These are phyloP conservation scores for Thraustochytrium sp. DNA, from an alignment of 352 stramenopile genomes.

Conservation along the genomic window DNA sequence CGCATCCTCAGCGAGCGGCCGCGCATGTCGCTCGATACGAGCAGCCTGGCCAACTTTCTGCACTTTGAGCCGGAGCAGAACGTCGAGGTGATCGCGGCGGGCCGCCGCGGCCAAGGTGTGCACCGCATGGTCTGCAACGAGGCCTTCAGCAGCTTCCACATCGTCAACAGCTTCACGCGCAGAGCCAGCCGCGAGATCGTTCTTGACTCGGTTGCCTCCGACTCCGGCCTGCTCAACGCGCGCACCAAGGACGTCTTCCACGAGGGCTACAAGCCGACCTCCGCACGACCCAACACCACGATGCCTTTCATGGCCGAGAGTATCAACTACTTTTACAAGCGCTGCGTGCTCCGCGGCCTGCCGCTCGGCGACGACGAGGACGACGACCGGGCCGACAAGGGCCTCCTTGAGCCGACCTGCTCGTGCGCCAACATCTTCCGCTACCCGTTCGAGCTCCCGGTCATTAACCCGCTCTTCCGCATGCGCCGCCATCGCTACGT, in stretches of 20 bases:
- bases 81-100: neutral
- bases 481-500: conserved; percentile 5
- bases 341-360: neutral
- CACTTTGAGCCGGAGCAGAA: neutral
- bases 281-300: neutral
- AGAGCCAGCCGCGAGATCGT: neutral
- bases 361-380: too few species aligned
- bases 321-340: conserved; percentile 27
- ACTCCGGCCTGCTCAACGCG: conserved; percentile 17
- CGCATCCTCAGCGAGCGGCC: conserved; percentile 26
- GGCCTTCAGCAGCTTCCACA: conserved; percentile 41
- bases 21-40: neutral
- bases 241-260: conserved; percentile 24
- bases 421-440: neutral
- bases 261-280: conserved; percentile 19
- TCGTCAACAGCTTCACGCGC: conserved; percentile 26
- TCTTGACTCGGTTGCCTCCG: conserved; percentile 18
- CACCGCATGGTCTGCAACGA: neutral
- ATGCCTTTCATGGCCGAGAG: neutral
- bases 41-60: conserved; percentile 16
- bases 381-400: neutral
- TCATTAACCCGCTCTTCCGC: neutral
- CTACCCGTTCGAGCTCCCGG: conserved; percentile 29
- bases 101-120: neutral
- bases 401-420: neutral